Percentiles rank a stretch among this genome's conserved stretches.
Conservation (phyloP, 2,329 filamentous ascomycete genomes). For the Phaeosphaeria sp. region DNA sequence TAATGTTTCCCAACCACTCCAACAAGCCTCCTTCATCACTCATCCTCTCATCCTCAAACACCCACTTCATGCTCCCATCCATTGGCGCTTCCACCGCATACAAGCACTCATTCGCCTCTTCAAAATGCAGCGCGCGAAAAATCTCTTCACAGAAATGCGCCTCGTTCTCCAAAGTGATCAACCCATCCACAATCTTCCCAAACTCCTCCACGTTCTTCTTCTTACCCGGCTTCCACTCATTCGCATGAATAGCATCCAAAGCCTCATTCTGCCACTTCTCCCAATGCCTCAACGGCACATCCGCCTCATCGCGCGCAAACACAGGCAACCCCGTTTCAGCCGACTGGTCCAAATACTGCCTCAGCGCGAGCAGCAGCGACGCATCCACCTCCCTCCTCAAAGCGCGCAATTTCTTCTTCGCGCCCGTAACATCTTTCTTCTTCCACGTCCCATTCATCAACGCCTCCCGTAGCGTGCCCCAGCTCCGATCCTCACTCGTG, state of each 20-base stretch:
- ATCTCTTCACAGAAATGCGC: slow-evolving; percentile 29
- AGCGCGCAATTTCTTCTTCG: slow-evolving; percentile 32
- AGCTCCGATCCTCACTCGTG: slow-evolving; percentile 18
- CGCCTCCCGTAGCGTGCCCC: slow-evolving; percentile 30
- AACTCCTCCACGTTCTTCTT: slow-evolving; percentile 41
- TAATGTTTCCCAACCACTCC: slow-evolving; percentile 34
- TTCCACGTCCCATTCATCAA: slow-evolving; percentile 44
- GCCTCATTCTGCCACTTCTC: slow-evolving; percentile 39
- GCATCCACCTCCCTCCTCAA: slow-evolving; percentile 34
- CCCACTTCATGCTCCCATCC: slow-evolving; percentile 31
- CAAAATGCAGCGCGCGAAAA: slow-evolving; percentile 30
- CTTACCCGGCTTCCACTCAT: slow-evolving; percentile 35
- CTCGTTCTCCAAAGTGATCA: slow-evolving; percentile 28
- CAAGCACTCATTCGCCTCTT: slow-evolving; percentile 31
- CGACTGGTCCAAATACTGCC: slow-evolving; percentile 38
- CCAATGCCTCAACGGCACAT: slow-evolving; percentile 17
- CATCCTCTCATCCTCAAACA: slow-evolving; percentile 24
- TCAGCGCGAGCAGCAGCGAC: slow-evolving; percentile 31
- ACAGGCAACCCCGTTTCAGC: slow-evolving; percentile 34
- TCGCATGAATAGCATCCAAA: slow-evolving; percentile 29
- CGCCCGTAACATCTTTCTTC: slow-evolving; percentile 32
- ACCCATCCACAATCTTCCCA: slow-evolving; percentile 27
- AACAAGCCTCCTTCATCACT: slow-evolving; percentile 25
- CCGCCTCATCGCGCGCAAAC: slow-evolving; percentile 24
- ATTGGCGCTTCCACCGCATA: slow-evolving; percentile 27